Conservation (phyloP, 2,329 filamentous ascomycete genomes). For the Sporothrix pallida region DNA sequence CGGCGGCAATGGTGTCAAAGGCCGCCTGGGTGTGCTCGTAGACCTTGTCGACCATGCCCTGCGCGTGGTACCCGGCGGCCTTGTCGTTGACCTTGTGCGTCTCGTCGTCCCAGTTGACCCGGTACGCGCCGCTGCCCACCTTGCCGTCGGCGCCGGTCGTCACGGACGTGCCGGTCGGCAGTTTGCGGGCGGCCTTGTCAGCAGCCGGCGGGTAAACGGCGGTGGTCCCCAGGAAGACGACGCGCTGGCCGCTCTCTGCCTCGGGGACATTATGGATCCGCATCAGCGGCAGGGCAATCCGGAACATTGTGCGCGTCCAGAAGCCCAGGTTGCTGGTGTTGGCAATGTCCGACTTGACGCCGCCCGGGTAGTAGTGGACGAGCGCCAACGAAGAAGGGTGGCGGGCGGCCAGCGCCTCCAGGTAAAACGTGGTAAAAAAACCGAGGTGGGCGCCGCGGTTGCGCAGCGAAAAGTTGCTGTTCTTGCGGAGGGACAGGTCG, state of each 20-base stretch:
- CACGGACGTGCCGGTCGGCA: not conserved
- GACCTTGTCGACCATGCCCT: slow-evolving; percentile 25
- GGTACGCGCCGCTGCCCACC: slow-evolving; percentile 32
- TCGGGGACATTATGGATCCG: slow-evolving; percentile 1
- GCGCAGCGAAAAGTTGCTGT: slow-evolving; percentile 1
- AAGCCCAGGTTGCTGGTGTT: slow-evolving; percentile 24
- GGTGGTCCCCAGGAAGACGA: slow-evolving; percentile 20
- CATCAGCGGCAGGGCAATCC: not conserved
- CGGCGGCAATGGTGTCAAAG: slow-evolving; percentile 24
- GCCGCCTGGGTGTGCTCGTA: slow-evolving; percentile 31
- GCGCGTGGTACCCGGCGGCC: not conserved
- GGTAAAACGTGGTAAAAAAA: slow-evolving; percentile 21
- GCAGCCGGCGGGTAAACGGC: slow-evolving; percentile 14
- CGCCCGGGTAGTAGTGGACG: slow-evolving; percentile 35
- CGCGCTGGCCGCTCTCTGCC: slow-evolving; percentile 28
- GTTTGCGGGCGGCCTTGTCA: not conserved
- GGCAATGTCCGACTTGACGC: slow-evolving; percentile 25
- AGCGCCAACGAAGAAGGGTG: slow-evolving; percentile 25
- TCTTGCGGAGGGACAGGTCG: slow-evolving; percentile 31
- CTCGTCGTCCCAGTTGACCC: slow-evolving; percentile 25
- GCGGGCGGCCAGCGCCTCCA: slow-evolving; percentile 28
- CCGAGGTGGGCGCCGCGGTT: slow-evolving; percentile 12
- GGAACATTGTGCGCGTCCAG: not conserved
- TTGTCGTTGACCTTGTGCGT: not conserved
- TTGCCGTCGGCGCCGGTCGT: not conserved